A percentile compares a stretch with the other conserved stretches of the same genome.
phyloP scores from a whole-genome alignment of 1,284 basidiomycete genomes.

The Mycena sp. region DNA sequence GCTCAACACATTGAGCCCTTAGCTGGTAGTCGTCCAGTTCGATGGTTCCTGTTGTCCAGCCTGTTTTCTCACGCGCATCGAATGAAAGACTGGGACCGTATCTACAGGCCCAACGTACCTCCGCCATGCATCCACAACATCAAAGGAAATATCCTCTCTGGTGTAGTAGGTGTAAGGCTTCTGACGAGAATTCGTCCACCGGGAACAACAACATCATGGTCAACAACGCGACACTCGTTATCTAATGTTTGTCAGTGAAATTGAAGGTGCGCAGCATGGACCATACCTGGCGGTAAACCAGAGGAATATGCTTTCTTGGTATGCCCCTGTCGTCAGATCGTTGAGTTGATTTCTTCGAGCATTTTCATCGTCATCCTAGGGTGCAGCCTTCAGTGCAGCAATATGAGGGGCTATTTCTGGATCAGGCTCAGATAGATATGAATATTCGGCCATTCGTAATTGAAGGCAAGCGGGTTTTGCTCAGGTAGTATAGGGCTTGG shows the following conservation, averaged over 20 bases:
- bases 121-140: constrained; percentile 6
- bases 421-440: constrained; percentile 23
- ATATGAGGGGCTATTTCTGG: constrained; percentile 26
- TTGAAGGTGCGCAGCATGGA: background rate
- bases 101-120: background rate
- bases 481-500: too few species aligned
- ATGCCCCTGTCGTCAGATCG: background rate
- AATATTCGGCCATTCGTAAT: constrained; percentile 32
- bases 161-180: background rate
- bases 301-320: background rate
- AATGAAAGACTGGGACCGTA: background rate
- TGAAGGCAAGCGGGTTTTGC: too few species aligned
- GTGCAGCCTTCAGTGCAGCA: background rate
- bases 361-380: background rate
- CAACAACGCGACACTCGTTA: constrained; percentile 13
- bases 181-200: background rate
- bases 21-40: background rate
- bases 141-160: background rate
- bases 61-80: background rate
- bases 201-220: background rate
- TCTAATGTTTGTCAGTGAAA: background rate
- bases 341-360: constrained; percentile 5
- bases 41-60: background rate
- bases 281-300: constrained; percentile 19
- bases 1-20: background rate